phyloP scores from a whole-genome alignment of 805 yeast genomes.

The Zygosaccharomyces gambellarensis region DNA sequence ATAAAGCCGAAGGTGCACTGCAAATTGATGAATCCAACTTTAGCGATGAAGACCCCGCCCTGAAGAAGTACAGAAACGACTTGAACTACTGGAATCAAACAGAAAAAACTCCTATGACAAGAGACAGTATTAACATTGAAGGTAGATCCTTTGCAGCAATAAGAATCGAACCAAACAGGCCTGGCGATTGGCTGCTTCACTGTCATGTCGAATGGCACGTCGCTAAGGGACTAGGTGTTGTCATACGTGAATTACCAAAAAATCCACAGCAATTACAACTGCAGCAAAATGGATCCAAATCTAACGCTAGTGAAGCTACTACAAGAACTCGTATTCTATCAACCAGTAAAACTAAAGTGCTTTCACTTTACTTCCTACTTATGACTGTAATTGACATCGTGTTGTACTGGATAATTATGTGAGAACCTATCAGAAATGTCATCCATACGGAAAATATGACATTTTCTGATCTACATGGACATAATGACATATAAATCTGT shows the following conservation, averaged over 20 bases:
- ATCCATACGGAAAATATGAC: background rate
- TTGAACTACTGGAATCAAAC: slow-evolving; percentile 22
- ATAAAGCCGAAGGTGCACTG: slow-evolving; percentile 39
- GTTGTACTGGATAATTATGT: slow-evolving; percentile 14
- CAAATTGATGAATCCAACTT: slow-evolving; percentile 34
- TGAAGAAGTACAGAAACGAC: slow-evolving; percentile 25
- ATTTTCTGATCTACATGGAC: too few species aligned
- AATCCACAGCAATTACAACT: background rate
- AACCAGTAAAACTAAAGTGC: slow-evolving; percentile 12
- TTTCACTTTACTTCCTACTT: slow-evolving; percentile 17
- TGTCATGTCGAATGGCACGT: slow-evolving; percentile 75
- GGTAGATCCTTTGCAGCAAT: slow-evolving; percentile 53
- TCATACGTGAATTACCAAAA: slow-evolving; percentile 24
- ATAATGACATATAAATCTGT: too few species aligned
- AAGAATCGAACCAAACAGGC: slow-evolving; percentile 59
- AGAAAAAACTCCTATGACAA: slow-evolving; percentile 45
- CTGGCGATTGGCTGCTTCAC: slow-evolving; percentile 79
- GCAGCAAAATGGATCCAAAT: background rate
- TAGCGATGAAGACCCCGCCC: slow-evolving; percentile 38
- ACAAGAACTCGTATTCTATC: background rate
- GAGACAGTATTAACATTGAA: slow-evolving; percentile 62
- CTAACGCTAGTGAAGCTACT: background rate
- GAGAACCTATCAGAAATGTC: background rate
- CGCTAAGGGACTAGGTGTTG: slow-evolving; percentile 55
- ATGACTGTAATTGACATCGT: slow-evolving; percentile 17